Evolutionary conservation across 2,329 filamentous ascomycete species (phyloP), one percentile per base, ranked within the genome.

Genomic region (Phialemonium atrogriseum): DNA sequence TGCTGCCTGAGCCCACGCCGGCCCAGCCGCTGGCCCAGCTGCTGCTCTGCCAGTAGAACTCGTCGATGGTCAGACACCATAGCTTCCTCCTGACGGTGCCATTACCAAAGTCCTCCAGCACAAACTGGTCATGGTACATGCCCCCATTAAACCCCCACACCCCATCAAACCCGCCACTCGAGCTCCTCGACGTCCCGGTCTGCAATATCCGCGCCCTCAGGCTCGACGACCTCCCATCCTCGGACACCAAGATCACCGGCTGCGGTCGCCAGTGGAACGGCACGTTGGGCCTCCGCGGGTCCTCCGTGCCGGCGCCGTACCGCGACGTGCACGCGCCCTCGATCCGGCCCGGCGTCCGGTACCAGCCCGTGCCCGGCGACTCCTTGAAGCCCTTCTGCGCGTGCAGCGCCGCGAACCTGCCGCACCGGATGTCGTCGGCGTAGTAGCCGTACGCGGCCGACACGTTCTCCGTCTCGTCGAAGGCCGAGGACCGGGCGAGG

Each of bases 91-190:
- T 30, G 10, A 12, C 26, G 4, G 25, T 30, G 13, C 33, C 30
- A 13, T 25, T 25, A n/a, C n/a, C n/a, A 10, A 18, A 10, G 13
- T 30, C 27, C 24, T 41, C 34, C 12, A 42, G 30, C n/a, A 42
- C 37, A 5, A 39, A 27, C 24, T 42, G 39, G 25, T 42, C 39
- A 19, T 39, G 37, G 19, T 42, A 42, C 32, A 42, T 42, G 9
- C 39, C 39, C 1, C 39, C 39, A 27, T 37, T 39, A 30, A 38
- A 39, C n/a, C 36, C 34, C n/a, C 22, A 31, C 19, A 22, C 14
- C 11, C 34, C 35, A 11, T 27, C 21, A 7, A 12, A 7, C 5
- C 27, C 26, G n/a, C n/a, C n/a, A n/a, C n/a, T n/a, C n/a, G n/a
- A n/a, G n/a, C n/a, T n/a, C n/a, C n/a, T n/a, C n/a, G n/a, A n/a